Conservation (phyloP, 2,329 filamentous ascomycete species). For the Ceratocystis ficicola region DNA sequence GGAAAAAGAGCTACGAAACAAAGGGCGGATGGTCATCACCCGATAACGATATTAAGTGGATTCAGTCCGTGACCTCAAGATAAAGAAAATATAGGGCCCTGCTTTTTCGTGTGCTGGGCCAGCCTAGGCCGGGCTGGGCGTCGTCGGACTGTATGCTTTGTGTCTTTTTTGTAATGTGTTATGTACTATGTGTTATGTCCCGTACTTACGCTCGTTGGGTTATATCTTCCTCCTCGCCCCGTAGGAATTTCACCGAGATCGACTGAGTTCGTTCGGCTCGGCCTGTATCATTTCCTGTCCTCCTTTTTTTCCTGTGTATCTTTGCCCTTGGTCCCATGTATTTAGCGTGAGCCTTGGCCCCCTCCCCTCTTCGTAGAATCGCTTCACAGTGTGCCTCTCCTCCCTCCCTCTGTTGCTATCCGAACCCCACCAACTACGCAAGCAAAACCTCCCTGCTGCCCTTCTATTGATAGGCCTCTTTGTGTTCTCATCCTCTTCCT, state of each 20-base stretch:
- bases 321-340: background rate
- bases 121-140: background rate
- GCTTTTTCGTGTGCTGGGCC: background rate
- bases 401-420: slow-evolving; percentile 5
- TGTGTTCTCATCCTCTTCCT: background rate
- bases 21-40: background rate
- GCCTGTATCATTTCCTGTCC: background rate
- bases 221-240: background rate
- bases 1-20: background rate
- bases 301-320: background rate
- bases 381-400: background rate
- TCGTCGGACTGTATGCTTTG: background rate
- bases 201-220: background rate
- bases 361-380: background rate
- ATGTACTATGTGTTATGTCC: background rate
- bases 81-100: slow-evolving; percentile 8
- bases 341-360: slow-evolving; percentile 1
- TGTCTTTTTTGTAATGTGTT: background rate
- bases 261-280: background rate
- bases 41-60: slow-evolving; percentile 7
- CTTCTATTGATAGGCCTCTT: no score
- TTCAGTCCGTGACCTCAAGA: background rate
- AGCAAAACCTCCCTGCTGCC: background rate
- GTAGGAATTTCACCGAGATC: slow-evolving; percentile 2
- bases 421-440: background rate